Conservation (phyloP, 2,329 filamentous ascomycete species). For the Penicillium palitans region DNA sequence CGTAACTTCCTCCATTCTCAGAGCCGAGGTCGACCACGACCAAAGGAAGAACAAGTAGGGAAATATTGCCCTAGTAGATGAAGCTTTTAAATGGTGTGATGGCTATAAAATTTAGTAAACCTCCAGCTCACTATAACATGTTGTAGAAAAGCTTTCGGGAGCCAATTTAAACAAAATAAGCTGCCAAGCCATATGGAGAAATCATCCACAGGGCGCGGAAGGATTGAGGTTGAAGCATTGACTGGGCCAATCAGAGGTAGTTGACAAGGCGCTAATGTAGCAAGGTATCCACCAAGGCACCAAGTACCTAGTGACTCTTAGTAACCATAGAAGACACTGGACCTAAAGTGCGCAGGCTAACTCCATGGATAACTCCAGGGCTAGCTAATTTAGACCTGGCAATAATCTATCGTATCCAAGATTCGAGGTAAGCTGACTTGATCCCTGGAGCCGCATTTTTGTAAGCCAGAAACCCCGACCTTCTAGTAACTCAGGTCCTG, state of each 20-base stretch:
- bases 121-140: neutral
- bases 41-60: neutral
- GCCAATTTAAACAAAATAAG: neutral
- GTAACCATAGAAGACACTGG: too few species aligned
- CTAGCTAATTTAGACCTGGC: too few species aligned
- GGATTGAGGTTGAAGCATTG: neutral
- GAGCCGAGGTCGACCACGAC: neutral
- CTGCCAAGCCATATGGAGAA: neutral
- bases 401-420: too few species aligned
- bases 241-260: neutral
- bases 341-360: too few species aligned
- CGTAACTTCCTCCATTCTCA: conserved; percentile 5
- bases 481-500: too few species aligned
- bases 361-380: too few species aligned
- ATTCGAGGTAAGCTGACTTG: too few species aligned
- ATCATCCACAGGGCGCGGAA: neutral
- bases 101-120: neutral
- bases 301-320: too few species aligned
- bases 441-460: too few species aligned
- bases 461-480: too few species aligned
- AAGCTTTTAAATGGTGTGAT: neutral
- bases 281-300: too few species aligned
- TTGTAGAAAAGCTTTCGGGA: neutral
- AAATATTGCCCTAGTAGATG: neutral
- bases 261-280: neutral